Percentiles rank a stretch among this genome's conserved stretches.
phyloP scores from a whole-genome alignment of 129 eudicot genomes.

The Logfia minima region DNA sequence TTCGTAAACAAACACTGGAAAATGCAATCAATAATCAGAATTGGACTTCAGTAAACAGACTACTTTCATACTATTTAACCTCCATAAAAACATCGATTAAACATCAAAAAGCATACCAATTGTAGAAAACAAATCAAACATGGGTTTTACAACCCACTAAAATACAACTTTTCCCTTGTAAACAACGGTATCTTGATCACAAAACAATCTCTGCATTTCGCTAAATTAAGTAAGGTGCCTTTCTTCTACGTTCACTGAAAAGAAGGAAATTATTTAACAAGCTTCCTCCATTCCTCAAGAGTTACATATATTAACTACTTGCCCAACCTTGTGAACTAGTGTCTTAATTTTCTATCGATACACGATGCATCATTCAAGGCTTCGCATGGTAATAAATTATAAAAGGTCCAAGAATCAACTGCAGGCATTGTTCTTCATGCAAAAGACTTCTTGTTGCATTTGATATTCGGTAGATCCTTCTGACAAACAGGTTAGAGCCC shows the following conservation, averaged over 20 bases:
- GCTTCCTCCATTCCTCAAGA: slow-evolving; percentile 27
- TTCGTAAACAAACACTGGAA: too few relatives aligned
- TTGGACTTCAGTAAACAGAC: background rate
- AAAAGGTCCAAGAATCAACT: background rate
- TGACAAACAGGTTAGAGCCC: slow-evolving; percentile 71
- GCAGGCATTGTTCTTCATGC: background rate
- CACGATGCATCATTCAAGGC: background rate
- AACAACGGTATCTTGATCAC: too few relatives aligned
- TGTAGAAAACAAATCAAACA: too few relatives aligned
- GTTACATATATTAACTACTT: slow-evolving; percentile 23
- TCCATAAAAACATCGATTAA: too few relatives aligned
- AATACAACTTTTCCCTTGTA: too few relatives aligned
- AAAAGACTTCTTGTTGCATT: slow-evolving; percentile 46
- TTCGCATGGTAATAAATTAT: slow-evolving; percentile 16
- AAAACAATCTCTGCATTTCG: too few relatives aligned
- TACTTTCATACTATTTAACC: too few relatives aligned
- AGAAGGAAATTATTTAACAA: background rate
- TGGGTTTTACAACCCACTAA: too few relatives aligned
- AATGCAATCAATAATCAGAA: background rate
- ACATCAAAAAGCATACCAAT: too few relatives aligned
- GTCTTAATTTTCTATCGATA: background rate
- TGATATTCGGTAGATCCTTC: slow-evolving; percentile 84
- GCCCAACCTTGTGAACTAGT: slow-evolving; percentile 19
- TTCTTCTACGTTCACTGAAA: too few relatives aligned
- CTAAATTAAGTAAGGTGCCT: too few relatives aligned